Base-by-base conservation (phyloP, 371 early-diverging fungal genomes). In the Mortierella sp. region DNA sequence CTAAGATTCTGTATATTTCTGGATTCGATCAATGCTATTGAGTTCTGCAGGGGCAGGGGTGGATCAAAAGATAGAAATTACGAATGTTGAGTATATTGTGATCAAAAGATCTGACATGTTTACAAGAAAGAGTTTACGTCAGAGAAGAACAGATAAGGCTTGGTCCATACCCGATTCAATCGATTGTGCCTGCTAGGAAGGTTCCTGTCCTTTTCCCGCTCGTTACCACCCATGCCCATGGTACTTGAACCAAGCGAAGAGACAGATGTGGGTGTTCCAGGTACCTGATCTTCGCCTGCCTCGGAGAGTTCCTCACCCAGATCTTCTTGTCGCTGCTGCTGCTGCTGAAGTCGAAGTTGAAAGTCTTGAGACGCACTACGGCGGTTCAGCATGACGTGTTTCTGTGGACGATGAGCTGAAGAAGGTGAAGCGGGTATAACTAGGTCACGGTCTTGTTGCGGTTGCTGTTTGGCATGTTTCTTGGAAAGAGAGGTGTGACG, bases 311-410 rank as follows among this genome's bases (percentile, higher is more conserved):
- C 79, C n/a, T 74, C 79, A 41, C 69, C 70, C 47, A 72, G 28
- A 16, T 73, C 78, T 9, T 72, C 69, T 50, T 73, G 74, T 6
- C 63, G 73, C 63, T 74, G 73, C 45, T 72, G 77, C 21, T 77
- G 79, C 21, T 72, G 78, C 16, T 78, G 74, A 45, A 70, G 65
- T n/a, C 74, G 74, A 33, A 69, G 33, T 22, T 74, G 75, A 55
- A 72, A 71, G 48, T 75, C 75, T 52, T 72, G 75, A 11, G 81
- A 80, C 10, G 43, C 62, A 33, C 72, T 71, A 8, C 72, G 68
- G n/a, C 81, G 81, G 63, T 80, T 75, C 48, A 80, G 36, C 81
- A 80, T 80, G 48, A 70, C 69, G 62, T 80, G 81, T n/a, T 68
- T 66, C 33, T 65, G 71, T 6, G 75, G 75, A 19, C 70, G 65